Base-by-base conservation (phyloP, 2,329 filamentous ascomycete species). In the Aspergillus aculeatus region DNA sequence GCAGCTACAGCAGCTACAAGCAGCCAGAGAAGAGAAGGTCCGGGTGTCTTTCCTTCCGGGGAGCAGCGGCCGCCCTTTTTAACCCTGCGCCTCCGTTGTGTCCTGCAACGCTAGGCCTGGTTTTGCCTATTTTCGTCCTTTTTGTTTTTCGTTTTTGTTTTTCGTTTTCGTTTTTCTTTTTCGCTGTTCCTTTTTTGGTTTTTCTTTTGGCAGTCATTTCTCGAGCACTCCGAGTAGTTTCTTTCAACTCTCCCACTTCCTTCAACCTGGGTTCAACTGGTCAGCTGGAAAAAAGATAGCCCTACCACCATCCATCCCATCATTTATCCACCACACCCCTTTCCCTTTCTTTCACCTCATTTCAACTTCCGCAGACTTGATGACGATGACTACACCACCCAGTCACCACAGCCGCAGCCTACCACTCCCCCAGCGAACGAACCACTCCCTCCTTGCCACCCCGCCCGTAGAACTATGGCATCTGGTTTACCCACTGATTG, bases 31-130 rank as follows among this genome's bases (percentile, higher is more conserved):
- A 62, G 41, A 57, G 59, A 66, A 60, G 54, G 59, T 56, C 59
- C 51, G 59, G 60, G 53, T 31, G 59, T 50, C 53, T 61, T 63
- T 63, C 57, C 54, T 60, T 66, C 58, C 61, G 60, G 57, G 56
- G 58, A 61, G 61, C 58, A 62, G 69, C 64, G 62, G 65, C 61
- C 58, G 67, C 66, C 73, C 73, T 71, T 75, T 74, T 76, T 75
- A 75, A 75, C 69, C 69, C 68, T 70, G 68, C 65, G 65, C 64
- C 32, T 44, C 57, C 29, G 31, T 54, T 65, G 44, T 61, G 47
- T n/a, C 49, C 44, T 58, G 29, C 58, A 44, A 29, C 66, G 59
- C 65, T 64, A 68, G 68, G 64, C 66, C 58, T 67, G 44, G 23
- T 56, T 56, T 57, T 57, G 54, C 38, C 44, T 41, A 29, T 53